Base-by-base conservation (phyloP, 2,329 filamentous ascomycete genomes). In the Pseudocercospora pini-densiflorae region DNA sequence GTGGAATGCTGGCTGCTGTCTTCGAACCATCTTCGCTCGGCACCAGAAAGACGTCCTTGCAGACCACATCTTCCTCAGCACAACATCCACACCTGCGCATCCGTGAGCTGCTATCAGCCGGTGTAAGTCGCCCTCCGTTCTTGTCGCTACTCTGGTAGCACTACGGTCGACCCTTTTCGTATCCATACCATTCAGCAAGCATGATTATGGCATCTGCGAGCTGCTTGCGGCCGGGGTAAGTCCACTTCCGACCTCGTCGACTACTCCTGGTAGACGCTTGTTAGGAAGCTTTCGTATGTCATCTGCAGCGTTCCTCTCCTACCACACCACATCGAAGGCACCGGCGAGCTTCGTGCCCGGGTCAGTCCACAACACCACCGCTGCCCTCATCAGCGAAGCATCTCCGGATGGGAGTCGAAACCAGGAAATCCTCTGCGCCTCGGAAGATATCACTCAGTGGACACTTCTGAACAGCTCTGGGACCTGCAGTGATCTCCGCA, bases 111-210 rank as follows among this genome's bases (percentile, higher is more conserved):
- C 16, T 43, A 1, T 21, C 55, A 24, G 55, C 55, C 55, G 55
- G 55, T 58, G 55, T 58, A 58, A 58, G 55, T 58, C 55, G 55
- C 55, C 55, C 55, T 58, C 55, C 29, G 31, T 36, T 43, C 55
- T 58, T 19, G 29, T 58, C 55, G 55, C 55, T 58, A 43, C 55
- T 16, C 10, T 40, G 55, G 55, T 58, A 58, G 55, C 55, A 24
- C 31, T 40, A 19, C 31, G 55, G 55, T 58, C 27, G 29, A 10
- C 31, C 55, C 55, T 33, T 27, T 27, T 19, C 53, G 24, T 21
- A 29, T 27, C 53, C 6, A 23, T 33, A 43, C 9, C n/a, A 8
- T 12, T 57, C 23, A 29, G 24, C 27, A 19, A 21, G 27, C 27
- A 33, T 12, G n/a, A 29, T 57, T 23, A 12, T 33, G 53, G 53